A percentile compares a stretch with the other conserved stretches of the same genome.
phyloP scores from a whole-genome alignment of 305 asterid genomes.

The Coffea humblotiana region DNA sequence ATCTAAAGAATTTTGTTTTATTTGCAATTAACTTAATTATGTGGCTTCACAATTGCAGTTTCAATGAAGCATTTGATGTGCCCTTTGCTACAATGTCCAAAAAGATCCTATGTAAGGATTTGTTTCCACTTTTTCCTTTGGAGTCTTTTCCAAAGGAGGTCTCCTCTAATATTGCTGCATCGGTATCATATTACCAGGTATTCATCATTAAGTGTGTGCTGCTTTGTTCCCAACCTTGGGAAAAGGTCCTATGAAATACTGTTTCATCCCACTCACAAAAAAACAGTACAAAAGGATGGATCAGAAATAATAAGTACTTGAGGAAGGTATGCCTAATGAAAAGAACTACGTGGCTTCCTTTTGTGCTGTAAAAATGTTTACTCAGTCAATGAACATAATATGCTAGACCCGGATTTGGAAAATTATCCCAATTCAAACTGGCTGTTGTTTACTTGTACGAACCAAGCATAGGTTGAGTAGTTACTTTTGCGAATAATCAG shows the following conservation, averaged over 20 bases:
- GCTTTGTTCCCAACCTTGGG: constrained; percentile 7
- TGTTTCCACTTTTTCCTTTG: constrained; percentile 86
- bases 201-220: constrained; percentile 14
- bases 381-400: background rate
- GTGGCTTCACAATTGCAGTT: constrained; percentile 49
- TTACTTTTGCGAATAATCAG: background rate
- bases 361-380: background rate
- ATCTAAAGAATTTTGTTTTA: background rate
- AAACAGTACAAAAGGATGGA: background rate
- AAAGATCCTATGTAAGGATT: constrained; percentile 68
- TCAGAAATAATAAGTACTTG: background rate
- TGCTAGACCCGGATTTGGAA: background rate
- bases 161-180: constrained; percentile 48
- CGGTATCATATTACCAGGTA: constrained; percentile 87
- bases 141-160: constrained; percentile 35
- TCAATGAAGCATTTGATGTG: constrained; percentile 85
- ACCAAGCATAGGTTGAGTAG: background rate
- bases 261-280: background rate
- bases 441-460: background rate
- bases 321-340: background rate
- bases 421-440: background rate
- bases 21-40: constrained; percentile 26
- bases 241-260: background rate
- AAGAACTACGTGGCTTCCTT: background rate
- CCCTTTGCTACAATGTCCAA: constrained; percentile 80